Evolutionary conservation across 2,329 filamentous ascomycete species (phyloP), one percentile per base, ranked within the genome.

Genomic region (Didymella glomerata): DNA sequence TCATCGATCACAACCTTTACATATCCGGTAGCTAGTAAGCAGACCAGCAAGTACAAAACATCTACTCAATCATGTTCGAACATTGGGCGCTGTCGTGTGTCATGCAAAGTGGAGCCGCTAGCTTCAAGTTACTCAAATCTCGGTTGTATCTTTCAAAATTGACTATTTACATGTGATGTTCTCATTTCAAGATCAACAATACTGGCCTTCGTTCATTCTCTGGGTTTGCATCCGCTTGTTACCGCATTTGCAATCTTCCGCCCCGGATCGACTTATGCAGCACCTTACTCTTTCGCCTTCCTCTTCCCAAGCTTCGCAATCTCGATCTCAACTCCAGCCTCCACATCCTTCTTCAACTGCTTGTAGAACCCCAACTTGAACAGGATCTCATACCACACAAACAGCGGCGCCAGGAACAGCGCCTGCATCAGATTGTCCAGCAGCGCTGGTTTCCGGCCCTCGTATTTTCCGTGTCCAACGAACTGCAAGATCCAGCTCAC

Each of bases 341-440:
- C 69, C 3, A 76, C 71, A 49, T 73, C 71, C 48, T 16, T 62
- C 62, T 92, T 90, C 68, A 77, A 77, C 0, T 62, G 67, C 14
- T 81, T 82, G 61, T 94, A 87, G 78, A 97, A 97, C 27, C 94
- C 94, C 55, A 96, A 84, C 73, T 85, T 88, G 81, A 98, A 98
- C 44, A 98, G 82, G 11, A 94, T 78, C 81, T 98, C 93, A 68
- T 98, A 90, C 91, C 95, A 98, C 56, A 98, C 94, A 71, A 98
- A 99, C 72, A 99, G 87, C 27, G 95, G 95, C 1, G 94, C 95
- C 34, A 98, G 82, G 72, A 98, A 93, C 65, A 98, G 77, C 38
- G 95, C 93, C 79, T 98, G 95, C 50, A 95, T 84, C 42, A 98
- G 78, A 72, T 97, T 98, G 78, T 97, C 93, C 55, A 98, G 80